phyloP scores from a whole-genome alignment of 768 basidiomycete species.

The Tylopilus rubrobrunneus region DNA sequence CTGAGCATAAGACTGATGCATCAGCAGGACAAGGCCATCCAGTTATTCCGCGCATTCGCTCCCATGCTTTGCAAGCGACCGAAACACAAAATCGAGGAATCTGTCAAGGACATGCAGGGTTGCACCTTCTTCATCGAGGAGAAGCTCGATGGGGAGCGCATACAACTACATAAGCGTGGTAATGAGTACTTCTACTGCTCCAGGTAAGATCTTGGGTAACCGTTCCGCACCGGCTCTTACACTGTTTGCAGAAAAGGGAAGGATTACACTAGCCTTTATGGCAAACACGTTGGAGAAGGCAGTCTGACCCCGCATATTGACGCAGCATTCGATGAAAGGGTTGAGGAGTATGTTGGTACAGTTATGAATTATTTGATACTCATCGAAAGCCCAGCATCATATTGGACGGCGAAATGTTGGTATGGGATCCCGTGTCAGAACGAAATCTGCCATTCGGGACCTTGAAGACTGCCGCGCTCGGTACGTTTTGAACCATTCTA shows the following conservation, averaged over 20 bases:
- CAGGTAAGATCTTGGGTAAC: conserved; percentile 43
- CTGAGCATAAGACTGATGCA: conserved; percentile 3
- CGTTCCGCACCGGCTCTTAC: not conserved
- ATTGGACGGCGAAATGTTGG: conserved; percentile 97
- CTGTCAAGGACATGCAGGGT: conserved; percentile 80
- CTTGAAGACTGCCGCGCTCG: conserved; percentile 87
- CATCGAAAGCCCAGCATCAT: conserved; percentile 59
- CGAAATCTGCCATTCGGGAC: conserved; percentile 90
- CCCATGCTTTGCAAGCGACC: conserved; percentile 96
- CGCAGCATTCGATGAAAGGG: conserved; percentile 64
- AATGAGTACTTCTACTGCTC: conserved; percentile 93
- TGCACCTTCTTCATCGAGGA: conserved; percentile 89
- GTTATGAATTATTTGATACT: not conserved
- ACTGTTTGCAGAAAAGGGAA: conserved; percentile 68
- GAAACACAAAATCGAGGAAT: conserved; percentile 73
- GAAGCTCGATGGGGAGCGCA: conserved; percentile 95
- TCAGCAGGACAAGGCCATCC: conserved; percentile 74
- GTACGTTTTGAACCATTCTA: conserved; percentile 36
- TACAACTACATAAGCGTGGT: conserved; percentile 91
- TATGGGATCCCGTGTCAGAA: conserved; percentile 90
- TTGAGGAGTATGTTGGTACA: conserved; percentile 66
- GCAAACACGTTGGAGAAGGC: conserved; percentile 74
- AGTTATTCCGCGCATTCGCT: conserved; percentile 81
- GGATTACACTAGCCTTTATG: conserved; percentile 89
- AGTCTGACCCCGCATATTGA: conserved; percentile 88